A percentile compares a stretch with the other conserved stretches of the same genome.
phyloP scores from a whole-genome alignment of 257 asterid genomes.

The Rauvolfia tetraphylla region DNA sequence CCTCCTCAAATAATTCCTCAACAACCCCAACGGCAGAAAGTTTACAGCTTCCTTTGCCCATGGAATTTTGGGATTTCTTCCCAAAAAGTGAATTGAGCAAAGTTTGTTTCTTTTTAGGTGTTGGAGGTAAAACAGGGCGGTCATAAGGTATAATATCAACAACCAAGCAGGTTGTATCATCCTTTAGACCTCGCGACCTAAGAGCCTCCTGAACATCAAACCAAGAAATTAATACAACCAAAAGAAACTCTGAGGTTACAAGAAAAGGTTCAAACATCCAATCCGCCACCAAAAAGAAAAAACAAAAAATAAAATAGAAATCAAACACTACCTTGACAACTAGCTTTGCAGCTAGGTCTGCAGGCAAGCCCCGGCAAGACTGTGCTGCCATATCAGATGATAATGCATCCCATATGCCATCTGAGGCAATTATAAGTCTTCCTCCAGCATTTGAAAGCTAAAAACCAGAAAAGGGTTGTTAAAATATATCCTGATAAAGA shows the following conservation, averaged over 20 bases:
- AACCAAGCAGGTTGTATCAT: slow-evolving; percentile 98
- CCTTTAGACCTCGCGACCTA: slow-evolving; percentile 95
- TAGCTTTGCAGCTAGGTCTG: slow-evolving; percentile 92
- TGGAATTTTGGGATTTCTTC: slow-evolving; percentile 48
- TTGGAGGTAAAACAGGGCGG: slow-evolving; percentile 65
- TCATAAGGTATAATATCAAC: slow-evolving; percentile 97
- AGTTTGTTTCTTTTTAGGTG: slow-evolving; percentile 70
- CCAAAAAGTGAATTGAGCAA: slow-evolving; percentile 60
- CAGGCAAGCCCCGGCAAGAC: slow-evolving; percentile 94
- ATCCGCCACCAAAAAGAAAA: neutral
- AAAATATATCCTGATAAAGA: slow-evolving; percentile 8
- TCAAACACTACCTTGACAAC: slow-evolving; percentile 73
- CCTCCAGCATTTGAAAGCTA: slow-evolving; percentile 98
- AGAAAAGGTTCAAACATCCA: neutral
- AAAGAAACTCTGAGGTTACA: slow-evolving; percentile 2
- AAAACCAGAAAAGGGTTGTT: slow-evolving; percentile 13
- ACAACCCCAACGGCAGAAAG: slow-evolving; percentile 93
- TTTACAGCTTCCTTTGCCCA: slow-evolving; percentile 56
- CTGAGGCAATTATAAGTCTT: slow-evolving; percentile 95
- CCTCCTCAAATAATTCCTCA: slow-evolving; percentile 97
- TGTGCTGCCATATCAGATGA: slow-evolving; percentile 83
- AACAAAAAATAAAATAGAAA: neutral
- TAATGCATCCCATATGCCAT: slow-evolving; percentile 98
- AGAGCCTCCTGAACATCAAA: slow-evolving; percentile 79
- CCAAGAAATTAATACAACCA: slow-evolving; percentile 14